A percentile compares a stretch with the other conserved stretches of the same genome.
Conservation (phyloP, 257 asterid genomes). For the Ocimum tenuiflorum region DNA sequence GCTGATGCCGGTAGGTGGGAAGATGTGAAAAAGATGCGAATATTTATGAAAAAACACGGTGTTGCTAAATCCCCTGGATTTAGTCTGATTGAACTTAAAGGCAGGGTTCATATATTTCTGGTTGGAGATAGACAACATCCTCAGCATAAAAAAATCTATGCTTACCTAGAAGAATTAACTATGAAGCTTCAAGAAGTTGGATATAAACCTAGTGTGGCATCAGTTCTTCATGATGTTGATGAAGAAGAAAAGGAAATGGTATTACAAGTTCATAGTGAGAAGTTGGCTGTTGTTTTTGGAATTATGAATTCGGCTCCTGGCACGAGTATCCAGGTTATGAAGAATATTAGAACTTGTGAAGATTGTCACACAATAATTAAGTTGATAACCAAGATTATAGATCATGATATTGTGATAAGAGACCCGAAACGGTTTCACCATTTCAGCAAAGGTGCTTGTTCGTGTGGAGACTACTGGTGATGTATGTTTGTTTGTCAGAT, state of each 20-base stretch:
- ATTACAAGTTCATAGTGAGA: conserved; percentile 72
- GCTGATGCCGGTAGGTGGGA: conserved; percentile 94
- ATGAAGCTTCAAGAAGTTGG: conserved; percentile 68
- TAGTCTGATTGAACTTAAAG: conserved; percentile 73
- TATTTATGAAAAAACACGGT: conserved; percentile 52
- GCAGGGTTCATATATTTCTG: conserved; percentile 51
- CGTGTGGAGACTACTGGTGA: conserved; percentile 95
- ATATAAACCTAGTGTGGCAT: conserved; percentile 50
- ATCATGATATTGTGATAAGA: conserved; percentile 68
- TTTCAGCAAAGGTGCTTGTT: conserved; percentile 67
- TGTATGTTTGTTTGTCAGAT: not conserved
- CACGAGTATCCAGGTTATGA: conserved; percentile 58
- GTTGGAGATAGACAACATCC: conserved; percentile 76
- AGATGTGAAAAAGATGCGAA: conserved; percentile 66
- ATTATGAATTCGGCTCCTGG: conserved; percentile 67
- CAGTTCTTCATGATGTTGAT: conserved; percentile 77
- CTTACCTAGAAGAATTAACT: conserved; percentile 48
- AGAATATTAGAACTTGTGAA: conserved; percentile 75
- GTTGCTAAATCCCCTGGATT: conserved; percentile 77
- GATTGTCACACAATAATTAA: conserved; percentile 69
- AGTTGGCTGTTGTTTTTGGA: conserved; percentile 85
- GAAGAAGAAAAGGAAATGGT: conserved; percentile 73
- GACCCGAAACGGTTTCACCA: conserved; percentile 91
- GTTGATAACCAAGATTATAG: conserved; percentile 58
- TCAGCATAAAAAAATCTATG: conserved; percentile 50